phyloP scores from a whole-genome alignment of 2,329 filamentous ascomycete species.

The Nothopassalora personata region DNA sequence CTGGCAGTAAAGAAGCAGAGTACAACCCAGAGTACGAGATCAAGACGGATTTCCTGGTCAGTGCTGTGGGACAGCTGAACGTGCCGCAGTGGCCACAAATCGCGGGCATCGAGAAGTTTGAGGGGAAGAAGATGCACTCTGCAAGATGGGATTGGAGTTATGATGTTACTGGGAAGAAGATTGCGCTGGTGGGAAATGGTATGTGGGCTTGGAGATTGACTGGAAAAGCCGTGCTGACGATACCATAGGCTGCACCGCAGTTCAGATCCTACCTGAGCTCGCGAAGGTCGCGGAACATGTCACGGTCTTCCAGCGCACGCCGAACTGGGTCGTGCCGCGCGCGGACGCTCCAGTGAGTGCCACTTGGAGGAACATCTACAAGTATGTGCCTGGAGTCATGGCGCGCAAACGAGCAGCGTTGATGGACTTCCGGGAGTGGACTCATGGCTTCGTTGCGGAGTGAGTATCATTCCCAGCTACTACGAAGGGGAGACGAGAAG shows the following conservation, averaged over 20 bases:
- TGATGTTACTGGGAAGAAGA: conserved; percentile 48
- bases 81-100: conserved; percentile 48
- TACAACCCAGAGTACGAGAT: conserved; percentile 50
- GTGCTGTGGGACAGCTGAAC: conserved; percentile 56
- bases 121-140: conserved; percentile 52
- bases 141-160: conserved; percentile 59
- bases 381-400: conserved; percentile 48
- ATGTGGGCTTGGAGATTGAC: conserved; percentile 4
- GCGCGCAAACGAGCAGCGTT: conserved; percentile 46
- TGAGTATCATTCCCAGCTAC: not conserved
- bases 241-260: conserved; percentile 48
- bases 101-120: conserved; percentile 44
- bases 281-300: conserved; percentile 47
- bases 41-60: conserved; percentile 52
- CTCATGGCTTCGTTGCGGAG: conserved; percentile 38
- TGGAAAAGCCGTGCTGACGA: not conserved
- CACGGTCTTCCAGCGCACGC: conserved; percentile 53
- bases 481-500: too few relatives aligned
- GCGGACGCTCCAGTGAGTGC: conserved; percentile 44
- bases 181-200: conserved; percentile 58
- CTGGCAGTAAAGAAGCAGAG: conserved; percentile 51
- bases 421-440: conserved; percentile 53
- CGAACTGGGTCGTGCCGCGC: conserved; percentile 56
- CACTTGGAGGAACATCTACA: conserved; percentile 40
- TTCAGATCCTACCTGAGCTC: conserved; percentile 55